Evolutionary conservation across 2,329 filamentous ascomycete genomes (phyloP), one percentile per base, ranked within the genome.

Genomic region (Aspergillus fijiensis): DNA sequence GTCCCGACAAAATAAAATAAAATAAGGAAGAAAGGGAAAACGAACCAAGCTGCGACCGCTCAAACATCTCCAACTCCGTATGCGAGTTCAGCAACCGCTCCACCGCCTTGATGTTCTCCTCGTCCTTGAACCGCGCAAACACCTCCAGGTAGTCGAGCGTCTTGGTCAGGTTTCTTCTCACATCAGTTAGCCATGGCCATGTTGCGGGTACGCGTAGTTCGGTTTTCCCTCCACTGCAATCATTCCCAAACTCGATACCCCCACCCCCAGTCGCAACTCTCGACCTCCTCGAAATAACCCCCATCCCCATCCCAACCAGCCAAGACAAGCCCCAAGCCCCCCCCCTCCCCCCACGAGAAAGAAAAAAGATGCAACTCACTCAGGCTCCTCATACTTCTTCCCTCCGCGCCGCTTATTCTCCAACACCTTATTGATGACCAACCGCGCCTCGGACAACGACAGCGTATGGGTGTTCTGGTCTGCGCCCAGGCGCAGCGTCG

Each of bases 51-150:
- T 97, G 92, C 49, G 92, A 93, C 70, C 92, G 87, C 84, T 99
- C 95, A 74, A 98, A 98, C 75, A 92, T 90, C 71, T 91, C 90
- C 68, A 99, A 81, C 74, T 92, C 87, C 27, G 76, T 78, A 72
- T 92, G 89, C 60, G 89, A 85, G 67, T 90, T 90, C 64, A 97
- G 84, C 69, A 97, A 81, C 61, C 91, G 87, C 78, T 96, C 92
- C 33, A 98, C 92, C n/a, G 92, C 91, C 79, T 96, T 91, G 72
- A 96, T 90, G 67, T 95, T 95, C 76, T 96, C 91, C 76, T 94
- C 92, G 70, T 93, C 88, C 80, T 96, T 96, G 84, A 98, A 98
- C 39, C 95, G 90, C 19, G 93, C 90, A 78, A 99, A 99, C 64
- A 92, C 88, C 70, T 96, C 92, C 57, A 98, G 87, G 78, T 99